These are phyloP conservation scores for Artemisia argyi DNA, from an alignment of 129 eudicot genomes.

Conservation along the genomic window DNA sequence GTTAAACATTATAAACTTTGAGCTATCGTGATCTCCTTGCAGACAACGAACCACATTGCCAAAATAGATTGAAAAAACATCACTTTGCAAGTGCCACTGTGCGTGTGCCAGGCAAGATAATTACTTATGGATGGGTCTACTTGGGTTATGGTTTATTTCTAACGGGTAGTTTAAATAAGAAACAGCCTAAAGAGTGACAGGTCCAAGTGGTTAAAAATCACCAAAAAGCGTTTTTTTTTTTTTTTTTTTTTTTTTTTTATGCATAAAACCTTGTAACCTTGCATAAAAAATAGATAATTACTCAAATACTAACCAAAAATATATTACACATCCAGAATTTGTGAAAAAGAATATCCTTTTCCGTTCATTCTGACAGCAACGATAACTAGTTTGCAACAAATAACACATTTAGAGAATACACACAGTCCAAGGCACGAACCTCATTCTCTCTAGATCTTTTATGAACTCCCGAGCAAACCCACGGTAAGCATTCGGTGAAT, in stretches of 20 bases:
- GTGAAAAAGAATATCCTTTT: background rate
- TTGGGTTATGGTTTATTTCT: background rate
- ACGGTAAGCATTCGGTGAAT: constrained; percentile 98
- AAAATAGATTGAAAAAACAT: constrained; percentile 2
- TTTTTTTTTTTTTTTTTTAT: too few relatives aligned
- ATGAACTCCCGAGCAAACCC: constrained; percentile 99
- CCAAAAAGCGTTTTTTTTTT: background rate
- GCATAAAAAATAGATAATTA: too few relatives aligned
- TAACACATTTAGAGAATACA: background rate
- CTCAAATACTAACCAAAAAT: background rate
- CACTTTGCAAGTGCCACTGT: background rate
- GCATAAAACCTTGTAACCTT: background rate
- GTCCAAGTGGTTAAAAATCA: constrained; percentile 4
- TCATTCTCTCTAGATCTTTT: constrained; percentile 90
- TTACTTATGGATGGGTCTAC: background rate
- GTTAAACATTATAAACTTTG: background rate
- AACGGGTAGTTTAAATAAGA: background rate
- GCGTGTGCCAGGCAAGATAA: background rate
- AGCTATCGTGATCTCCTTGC: background rate
- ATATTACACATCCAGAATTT: too few relatives aligned
- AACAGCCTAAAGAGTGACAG: background rate
- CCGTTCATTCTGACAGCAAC: constrained; percentile 5
- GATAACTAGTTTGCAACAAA: background rate
- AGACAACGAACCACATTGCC: constrained; percentile 12
- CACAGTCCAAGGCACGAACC: constrained; percentile 34